These are phyloP conservation scores for Curvularia verruculosa DNA, from an alignment of 2,329 filamentous ascomycete genomes.

Conservation along the genomic window DNA sequence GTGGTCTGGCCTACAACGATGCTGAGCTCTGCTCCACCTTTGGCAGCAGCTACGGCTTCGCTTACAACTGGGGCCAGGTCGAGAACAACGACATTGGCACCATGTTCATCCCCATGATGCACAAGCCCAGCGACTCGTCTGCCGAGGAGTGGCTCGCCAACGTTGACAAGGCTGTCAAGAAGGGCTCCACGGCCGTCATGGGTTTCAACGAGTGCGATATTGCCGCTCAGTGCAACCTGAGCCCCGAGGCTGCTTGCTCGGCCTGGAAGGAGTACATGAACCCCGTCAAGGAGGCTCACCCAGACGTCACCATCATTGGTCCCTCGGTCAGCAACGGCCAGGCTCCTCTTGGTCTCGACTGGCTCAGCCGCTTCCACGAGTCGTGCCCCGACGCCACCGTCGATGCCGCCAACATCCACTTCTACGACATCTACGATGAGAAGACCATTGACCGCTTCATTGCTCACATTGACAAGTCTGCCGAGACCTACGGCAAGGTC, in stretches of 20 bases:
- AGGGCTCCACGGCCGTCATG: constrained; percentile 45
- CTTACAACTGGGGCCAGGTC: constrained; percentile 69
- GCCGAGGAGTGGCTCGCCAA: constrained; percentile 40
- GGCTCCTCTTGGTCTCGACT: constrained; percentile 37
- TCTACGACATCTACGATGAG: constrained; percentile 45
- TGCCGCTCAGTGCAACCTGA: constrained; percentile 42
- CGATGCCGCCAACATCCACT: constrained; percentile 49
- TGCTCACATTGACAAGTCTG: constrained; percentile 48
- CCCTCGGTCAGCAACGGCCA: constrained; percentile 43
- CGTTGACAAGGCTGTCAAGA: constrained; percentile 50
- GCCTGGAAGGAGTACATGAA: constrained; percentile 44
- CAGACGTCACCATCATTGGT: constrained; percentile 41
- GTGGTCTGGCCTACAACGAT: constrained; percentile 72
- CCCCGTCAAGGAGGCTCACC: constrained; percentile 35
- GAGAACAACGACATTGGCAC: constrained; percentile 52
- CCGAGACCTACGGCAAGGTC: constrained; percentile 36
- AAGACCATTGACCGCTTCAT: constrained; percentile 45
- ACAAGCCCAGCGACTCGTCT: constrained; percentile 30
- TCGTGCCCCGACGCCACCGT: constrained; percentile 44
- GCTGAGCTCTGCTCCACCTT: constrained; percentile 61
- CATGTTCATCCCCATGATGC: constrained; percentile 66
- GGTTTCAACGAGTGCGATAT: constrained; percentile 51
- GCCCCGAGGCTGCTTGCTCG: constrained; percentile 39
- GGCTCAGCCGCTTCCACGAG: constrained; percentile 42
- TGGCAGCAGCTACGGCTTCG: constrained; percentile 61